Evolutionary conservation across 257 asterid genomes (phyloP), one percentile per base, ranked within the genome.

Genomic region (Solanum chiquidenum): DNA sequence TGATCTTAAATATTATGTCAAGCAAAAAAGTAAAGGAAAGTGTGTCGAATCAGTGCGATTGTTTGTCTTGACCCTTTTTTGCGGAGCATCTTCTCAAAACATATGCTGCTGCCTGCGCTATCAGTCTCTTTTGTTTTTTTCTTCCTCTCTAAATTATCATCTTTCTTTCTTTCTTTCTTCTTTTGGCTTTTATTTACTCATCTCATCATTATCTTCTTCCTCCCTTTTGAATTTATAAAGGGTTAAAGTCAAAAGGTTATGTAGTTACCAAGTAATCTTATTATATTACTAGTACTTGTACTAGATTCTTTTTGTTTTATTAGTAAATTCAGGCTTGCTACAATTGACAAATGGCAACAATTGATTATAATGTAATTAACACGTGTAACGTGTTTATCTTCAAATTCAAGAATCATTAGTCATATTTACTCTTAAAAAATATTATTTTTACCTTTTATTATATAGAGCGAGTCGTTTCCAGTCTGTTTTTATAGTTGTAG

Each of bases 171-270:
- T 76, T n/a, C 35, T 40, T 16, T 18, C 9, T 52, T 3, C 62
- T 52, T 52, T 52, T 52, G 62, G 62, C 84, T 77, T 77, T 77
- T 75, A 77, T 77, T 77, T 75, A 77, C n/a, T 25, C 37, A 40
- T 42, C 13, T 40, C 60, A 76, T 40, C 23, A 76, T n/a, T 76
- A 40, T 77, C n/a, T 16, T 40, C 37, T 77, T 25, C 62, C 25
- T 1, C 9, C 18, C 34, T 38, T 77, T 25, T 7, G 13, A 42
- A 20, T 9, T 20, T 73, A 20, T 35, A 12, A 11, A 5, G 42
- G 42, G 14, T 18, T 72, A 72, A 33, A 34, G 46, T 73, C 46
- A 34, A 20, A 38, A 77, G 3, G 25, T 42, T n/a, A 11, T 3
- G 83, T n/a, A 76, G 29, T 76, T 77, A 42, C 62, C 84, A 42